Conservation (phyloP, 2,329 filamentous ascomycete species). For the Penicillium sp. region DNA sequence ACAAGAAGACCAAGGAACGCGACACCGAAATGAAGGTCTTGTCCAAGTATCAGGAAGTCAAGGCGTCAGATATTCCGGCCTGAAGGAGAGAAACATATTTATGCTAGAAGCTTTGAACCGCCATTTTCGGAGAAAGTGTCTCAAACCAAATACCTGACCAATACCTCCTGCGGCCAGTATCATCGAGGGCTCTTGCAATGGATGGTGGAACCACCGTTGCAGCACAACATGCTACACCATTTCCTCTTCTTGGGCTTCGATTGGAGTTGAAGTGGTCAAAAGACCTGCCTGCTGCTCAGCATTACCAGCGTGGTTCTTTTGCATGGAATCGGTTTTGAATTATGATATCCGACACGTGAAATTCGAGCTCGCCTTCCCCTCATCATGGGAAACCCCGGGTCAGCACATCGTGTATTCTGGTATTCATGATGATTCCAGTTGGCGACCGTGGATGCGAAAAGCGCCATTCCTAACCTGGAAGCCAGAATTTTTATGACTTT, state of each 20-base stretch:
- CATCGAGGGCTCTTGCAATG: neutral
- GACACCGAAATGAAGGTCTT: constrained; percentile 44
- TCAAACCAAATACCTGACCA: neutral
- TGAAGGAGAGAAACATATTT: constrained; percentile 11
- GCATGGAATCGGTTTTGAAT: neutral
- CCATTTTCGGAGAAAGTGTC: neutral
- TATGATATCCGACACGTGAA: neutral
- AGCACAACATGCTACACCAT: neutral
- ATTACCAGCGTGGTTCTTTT: neutral
- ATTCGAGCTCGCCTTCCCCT: neutral
- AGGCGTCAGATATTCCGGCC: constrained; percentile 30
- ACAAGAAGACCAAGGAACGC: constrained; percentile 44
- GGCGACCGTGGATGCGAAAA: neutral
- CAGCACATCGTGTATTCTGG: neutral
- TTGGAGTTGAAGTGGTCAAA: neutral
- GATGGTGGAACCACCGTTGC: neutral
- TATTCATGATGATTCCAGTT: neutral
- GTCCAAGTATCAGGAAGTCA: constrained; percentile 42
- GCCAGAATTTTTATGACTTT: too few relatives aligned
- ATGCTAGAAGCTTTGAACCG: neutral
- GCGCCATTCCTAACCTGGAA: neutral
- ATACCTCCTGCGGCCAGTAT: neutral
- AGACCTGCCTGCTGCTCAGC: neutral
- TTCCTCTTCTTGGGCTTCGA: neutral
- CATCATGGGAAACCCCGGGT: neutral